Evolutionary conservation across 1,284 basidiomycete genomes (phyloP), one percentile per base, ranked within the genome.

Genomic region (Tylopilus microsporus): DNA sequence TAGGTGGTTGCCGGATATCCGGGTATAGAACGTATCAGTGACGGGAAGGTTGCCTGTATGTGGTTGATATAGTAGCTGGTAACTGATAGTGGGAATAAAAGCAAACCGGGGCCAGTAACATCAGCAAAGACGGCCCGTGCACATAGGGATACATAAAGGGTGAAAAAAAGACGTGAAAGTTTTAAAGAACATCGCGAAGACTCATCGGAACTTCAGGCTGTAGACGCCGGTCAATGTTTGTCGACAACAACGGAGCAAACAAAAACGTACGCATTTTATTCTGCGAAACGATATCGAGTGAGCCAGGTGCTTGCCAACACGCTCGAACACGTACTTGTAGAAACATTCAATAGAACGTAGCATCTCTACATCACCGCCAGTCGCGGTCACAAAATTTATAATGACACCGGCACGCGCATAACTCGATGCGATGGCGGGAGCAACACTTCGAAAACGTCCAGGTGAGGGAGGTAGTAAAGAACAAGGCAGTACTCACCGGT

Each of bases 301-400:
- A 68, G 60, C 30, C 6, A 57, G 42, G n/a, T 30, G 39, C n/a
- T 32, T 57, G 12, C 19, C 21, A 57, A 50, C 21, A 19, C 36
- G 45, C 1, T n/a, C 15, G 48, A 50, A 53, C 49, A 8, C 66
- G 65, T 66, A 94, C 83, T 94, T 92, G 81, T 94, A 95, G 76
- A 93, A 94, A 81, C 94, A 96, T 79, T 98, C 94, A 78, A 97
- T 95, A 66, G 91, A 94, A 69, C 94, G 85, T 64, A 98, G 79
- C 94, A 97, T 97, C 78, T 98, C 94, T 52, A 98, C 93, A 72
- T 98, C 94, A 49, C 94, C 94, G 41, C 94, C 94, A 3, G 93
- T 94, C 49, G 94, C 94, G 59, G 95, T 97, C 60, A 98, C 94
- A 68, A 97, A 95, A 71, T 95, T 96, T 69, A 97, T 83, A 62